Base-by-base conservation (phyloP, 2,329 filamentous ascomycete genomes). In the Botrytis hyacinthi region DNA sequence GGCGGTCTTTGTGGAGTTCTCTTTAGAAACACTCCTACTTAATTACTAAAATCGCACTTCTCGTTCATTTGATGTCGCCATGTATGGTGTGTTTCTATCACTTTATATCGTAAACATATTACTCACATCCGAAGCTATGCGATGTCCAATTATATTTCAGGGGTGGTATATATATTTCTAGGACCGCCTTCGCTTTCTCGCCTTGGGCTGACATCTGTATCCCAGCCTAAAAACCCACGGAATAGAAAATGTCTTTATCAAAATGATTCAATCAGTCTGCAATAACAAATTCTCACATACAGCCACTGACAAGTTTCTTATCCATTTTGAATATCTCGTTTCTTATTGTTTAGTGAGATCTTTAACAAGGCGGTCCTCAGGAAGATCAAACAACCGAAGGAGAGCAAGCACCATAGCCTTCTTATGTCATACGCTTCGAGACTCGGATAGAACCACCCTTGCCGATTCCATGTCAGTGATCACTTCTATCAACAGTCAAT, bases 181-280 rank as follows among this genome's bases (percentile, higher is more conserved):
- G 46, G 70, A 72, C 70, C 70, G 70, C 70, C 65, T 54, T 42
- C 63, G 48, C 62, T 29, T 61, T 68, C 54, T 67, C 37, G 48
- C 32, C 42, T 26, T 59, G 32, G 46, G 37, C 32, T 72, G 61
- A 44, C 16, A 40, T 18, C 61, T 65, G 16, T n/a, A 42, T 32
- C 46, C 35, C 22, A 20, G n/a, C 46, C 48, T 54, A 18, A n/a
- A 9, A 59, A 12, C 22, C 1, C 32, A 9, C 12, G 37, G 16
- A 37, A 57, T 32, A 60, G 29, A 35, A 46, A 54, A 67, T 16
- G 26, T 46, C 26, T 8, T 46, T 26, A 16, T 9, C 10, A 59
- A 35, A 44, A 54, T 29, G 35, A 10, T n/a, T 61, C 8, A n/a
- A n/a, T 48, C 48, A 46, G 29, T 46, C n/a, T 67, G 2, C 26